Evolutionary conservation across 805 yeast species (phyloP).

Genomic region (Cyberlindnera xylosilytica): DNA sequence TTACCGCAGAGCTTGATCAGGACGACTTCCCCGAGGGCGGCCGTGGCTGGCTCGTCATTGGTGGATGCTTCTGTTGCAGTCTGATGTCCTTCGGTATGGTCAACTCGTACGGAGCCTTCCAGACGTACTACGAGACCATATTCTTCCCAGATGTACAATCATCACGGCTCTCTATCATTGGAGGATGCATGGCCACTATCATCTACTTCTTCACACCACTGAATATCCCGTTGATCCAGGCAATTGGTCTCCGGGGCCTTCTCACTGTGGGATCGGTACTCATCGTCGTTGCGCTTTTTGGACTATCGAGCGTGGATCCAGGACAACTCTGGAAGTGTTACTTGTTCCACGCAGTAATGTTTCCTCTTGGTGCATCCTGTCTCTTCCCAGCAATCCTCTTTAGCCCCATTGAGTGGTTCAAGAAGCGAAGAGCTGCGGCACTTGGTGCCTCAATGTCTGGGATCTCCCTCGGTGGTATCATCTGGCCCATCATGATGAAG

Average conservation of each 20-base stretch:
- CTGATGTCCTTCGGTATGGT: conserved; percentile 24
- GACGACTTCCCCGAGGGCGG: conserved; percentile 22
- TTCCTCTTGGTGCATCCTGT: conserved; percentile 35
- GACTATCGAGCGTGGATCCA: conserved; percentile 15
- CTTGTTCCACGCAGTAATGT: conserved; percentile 24
- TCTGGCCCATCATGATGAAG: conserved; percentile 29
- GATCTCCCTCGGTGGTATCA: conserved; percentile 51
- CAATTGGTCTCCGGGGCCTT: conserved; percentile 19
- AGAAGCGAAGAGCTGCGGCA: conserved; percentile 54
- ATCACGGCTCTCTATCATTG: conserved; percentile 22
- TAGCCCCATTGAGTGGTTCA: conserved; percentile 68
- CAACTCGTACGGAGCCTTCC: conserved; percentile 24
- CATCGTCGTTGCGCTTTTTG: conserved; percentile 18
- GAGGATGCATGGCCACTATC: conserved; percentile 25
- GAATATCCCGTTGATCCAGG: conserved; percentile 17
- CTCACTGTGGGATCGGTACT: conserved; percentile 14
- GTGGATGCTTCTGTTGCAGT: conserved; percentile 19
- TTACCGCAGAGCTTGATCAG: conserved; percentile 13
- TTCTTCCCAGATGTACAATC: conserved; percentile 16
- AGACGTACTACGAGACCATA: conserved; percentile 23
- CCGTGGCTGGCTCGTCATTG: conserved; percentile 23
- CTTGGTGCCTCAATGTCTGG: conserved; percentile 47
- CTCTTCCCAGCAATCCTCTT: conserved; percentile 56
- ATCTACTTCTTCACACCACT: conserved; percentile 19
- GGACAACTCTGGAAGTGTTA: conserved; percentile 26